Conservation (phyloP, 495 filamentous ascomycete genomes). For the Talaromyces nanjingensis region DNA sequence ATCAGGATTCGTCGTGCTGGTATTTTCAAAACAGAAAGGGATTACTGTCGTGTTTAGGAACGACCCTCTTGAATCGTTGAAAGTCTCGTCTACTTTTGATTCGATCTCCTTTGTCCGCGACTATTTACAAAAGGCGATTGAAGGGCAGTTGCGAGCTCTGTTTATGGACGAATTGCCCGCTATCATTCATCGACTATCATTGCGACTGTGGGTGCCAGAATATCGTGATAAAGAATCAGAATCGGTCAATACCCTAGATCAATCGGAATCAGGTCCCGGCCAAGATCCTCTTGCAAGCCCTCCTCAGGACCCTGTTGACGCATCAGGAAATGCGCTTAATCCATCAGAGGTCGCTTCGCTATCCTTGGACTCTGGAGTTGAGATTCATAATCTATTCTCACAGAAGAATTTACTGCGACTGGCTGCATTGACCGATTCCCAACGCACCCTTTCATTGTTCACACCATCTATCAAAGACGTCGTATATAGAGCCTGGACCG, state of each 20-base stretch:
- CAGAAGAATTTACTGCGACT: constrained; percentile 81
- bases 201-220: constrained; percentile 85
- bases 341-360: constrained; percentile 65
- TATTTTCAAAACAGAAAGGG: constrained; percentile 95
- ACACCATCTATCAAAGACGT: constrained; percentile 77
- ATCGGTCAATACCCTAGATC: constrained; percentile 25
- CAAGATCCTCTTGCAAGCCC: constrained; percentile 73
- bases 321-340: constrained; percentile 67
- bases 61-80: constrained; percentile 94
- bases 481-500: constrained; percentile 87
- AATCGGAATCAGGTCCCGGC: constrained; percentile 41
- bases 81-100: constrained; percentile 97
- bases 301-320: constrained; percentile 69
- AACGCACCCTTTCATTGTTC: constrained; percentile 79
- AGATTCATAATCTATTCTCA: constrained; percentile 78
- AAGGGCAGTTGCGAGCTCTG: constrained; percentile 81
- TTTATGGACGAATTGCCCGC: constrained; percentile 98
- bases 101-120: constrained; percentile 97
- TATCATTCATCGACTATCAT: constrained; percentile 88
- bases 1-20: constrained; percentile 95
- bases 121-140: constrained; percentile 94
- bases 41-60: constrained; percentile 95
- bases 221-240: constrained; percentile 59
- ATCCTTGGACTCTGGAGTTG: constrained; percentile 66
- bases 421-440: constrained; percentile 68